Evolutionary conservation across 2,329 filamentous ascomycete genomes (phyloP), one percentile per base, ranked within the genome.

Genomic region (Colletotrichum tamarilloi): DNA sequence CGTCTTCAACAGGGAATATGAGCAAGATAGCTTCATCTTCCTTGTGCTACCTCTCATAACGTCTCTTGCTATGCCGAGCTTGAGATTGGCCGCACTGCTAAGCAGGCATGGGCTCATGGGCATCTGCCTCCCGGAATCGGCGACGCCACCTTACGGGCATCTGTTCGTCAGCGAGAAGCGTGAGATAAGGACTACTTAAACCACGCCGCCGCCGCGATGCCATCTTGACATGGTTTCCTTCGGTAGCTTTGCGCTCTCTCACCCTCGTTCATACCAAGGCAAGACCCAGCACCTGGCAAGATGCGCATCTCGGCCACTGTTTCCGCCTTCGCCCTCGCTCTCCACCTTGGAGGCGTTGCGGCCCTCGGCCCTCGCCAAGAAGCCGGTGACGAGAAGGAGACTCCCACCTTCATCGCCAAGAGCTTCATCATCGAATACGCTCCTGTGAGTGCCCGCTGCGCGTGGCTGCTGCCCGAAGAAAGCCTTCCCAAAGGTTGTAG

Each of bases 381-480:
- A 3, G 35, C 68, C 57, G 9, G 30, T 1, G 11, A 42, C 24
- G 38, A 53, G 32, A 60, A 8, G 11, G 60, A 73, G 32, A 28
- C 56, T 1, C 22, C 30, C 9, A 35, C 28, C 4, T 67, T 67
- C 11, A 42, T 78, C 24, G 62, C 76, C 53, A 75, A 74, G 32
- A 77, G 77, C 67, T 77, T 75, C 65, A 77, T 78, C 26, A 63
- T 77, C 16, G 76, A 77, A 74, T 76, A 77, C 53, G 75, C 73
- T 30, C 72, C 75, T 24, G 75, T 77, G 24, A 68, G 74, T 73
- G 53, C 62, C 66, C 66, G 67, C 59, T 73, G 70, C 70, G 53
- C 60, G 30, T 57, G 66, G 59, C 59, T 69, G 59, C 66, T 59
- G 66, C 66, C 49, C 16, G 30, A 53, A 55, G 62, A 63, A 63